Base-by-base conservation (phyloP, 306 rosid genomes). In the Carpinus viminea region DNA sequence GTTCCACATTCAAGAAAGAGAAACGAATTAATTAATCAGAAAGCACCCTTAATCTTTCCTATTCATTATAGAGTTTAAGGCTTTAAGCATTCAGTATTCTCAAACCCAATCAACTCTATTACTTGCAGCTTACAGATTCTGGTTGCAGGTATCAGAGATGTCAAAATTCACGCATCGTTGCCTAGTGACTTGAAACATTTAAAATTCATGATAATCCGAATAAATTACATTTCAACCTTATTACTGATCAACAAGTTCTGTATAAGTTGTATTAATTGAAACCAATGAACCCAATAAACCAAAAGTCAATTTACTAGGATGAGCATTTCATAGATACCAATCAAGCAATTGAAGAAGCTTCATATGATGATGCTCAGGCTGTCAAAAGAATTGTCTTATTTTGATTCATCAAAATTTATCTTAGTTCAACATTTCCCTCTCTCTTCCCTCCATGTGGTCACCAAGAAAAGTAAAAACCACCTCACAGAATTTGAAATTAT, bases 1-100 rank as follows among this genome's bases (percentile, higher is more conserved):
- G 72, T 21, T 53, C 72, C 69, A 47, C n/a, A 57, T 68, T 61
- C 51, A 73, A 26, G 20, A 51, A 56, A 57, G 66, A 68, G n/a
- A 26, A 52, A 21, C 1, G 8, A 66, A 4, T 66, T 38, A 15
- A 18, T 5, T 16, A 5, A 3, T 31, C 20, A 62, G 43, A 62
- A 31, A 13, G 41, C 41, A 60, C 34, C 17, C 12, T 60, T 62
- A 34, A 62, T 31, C n/a, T 59, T 66, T 47, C 12, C 6, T 31
- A 45, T 11, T 36, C 48, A 7, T n/a, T 21, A 64, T 5, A 17
- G 17, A 20, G 31, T 57, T 57, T 3, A 10, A 48, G 15, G 52
- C 52, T 48, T 47, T 13, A 36, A 3, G 60, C 0, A 61, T 15
- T 54, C 43, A 38, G 66, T 7, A 80, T 28, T 41, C 51, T 28